These are phyloP conservation scores for Sanghuangporus baumii DNA, from an alignment of 1,284 basidiomycete species.

Conservation along the genomic window DNA sequence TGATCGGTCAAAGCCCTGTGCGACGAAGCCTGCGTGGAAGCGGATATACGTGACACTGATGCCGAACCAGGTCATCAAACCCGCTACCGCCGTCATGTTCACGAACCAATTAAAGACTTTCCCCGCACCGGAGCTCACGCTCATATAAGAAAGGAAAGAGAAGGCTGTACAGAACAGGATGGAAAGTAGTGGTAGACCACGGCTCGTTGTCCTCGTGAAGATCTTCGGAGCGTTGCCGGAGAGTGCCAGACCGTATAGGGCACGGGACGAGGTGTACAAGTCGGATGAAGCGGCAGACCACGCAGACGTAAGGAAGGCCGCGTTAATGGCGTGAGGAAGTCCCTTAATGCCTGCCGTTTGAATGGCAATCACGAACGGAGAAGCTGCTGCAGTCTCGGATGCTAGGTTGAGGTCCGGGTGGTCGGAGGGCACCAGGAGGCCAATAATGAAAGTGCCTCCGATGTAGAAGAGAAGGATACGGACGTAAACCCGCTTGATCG, in stretches of 20 bases:
- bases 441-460: slow-evolving; percentile 60
- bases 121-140: slow-evolving; percentile 53
- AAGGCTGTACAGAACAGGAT: slow-evolving; percentile 68
- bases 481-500: slow-evolving; percentile 63
- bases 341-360: slow-evolving; percentile 67
- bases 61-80: slow-evolving; percentile 75
- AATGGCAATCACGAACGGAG: slow-evolving; percentile 85
- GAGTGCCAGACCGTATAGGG: slow-evolving; percentile 74
- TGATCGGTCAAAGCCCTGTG: slow-evolving; percentile 35
- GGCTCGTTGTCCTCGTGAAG: slow-evolving; percentile 61
- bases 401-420: slow-evolving; percentile 49
- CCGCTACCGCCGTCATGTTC: slow-evolving; percentile 64
- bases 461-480: slow-evolving; percentile 78
- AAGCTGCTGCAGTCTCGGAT: slow-evolving; percentile 57
- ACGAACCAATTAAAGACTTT: slow-evolving; percentile 74
- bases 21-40: slow-evolving; percentile 39
- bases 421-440: slow-evolving; percentile 71
- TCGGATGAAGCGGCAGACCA: slow-evolving; percentile 85
- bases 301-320: slow-evolving; percentile 78
- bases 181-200: slow-evolving; percentile 73
- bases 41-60: slow-evolving; percentile 43
- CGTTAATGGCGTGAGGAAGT: slow-evolving; percentile 81
- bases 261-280: slow-evolving; percentile 76
- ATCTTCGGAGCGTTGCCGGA: slow-evolving; percentile 73
- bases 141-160: slow-evolving; percentile 69